Evolutionary conservation across 192 early-diverging fungal genomes (phyloP).

Genomic region (Gaertneriomyces sp.): DNA sequence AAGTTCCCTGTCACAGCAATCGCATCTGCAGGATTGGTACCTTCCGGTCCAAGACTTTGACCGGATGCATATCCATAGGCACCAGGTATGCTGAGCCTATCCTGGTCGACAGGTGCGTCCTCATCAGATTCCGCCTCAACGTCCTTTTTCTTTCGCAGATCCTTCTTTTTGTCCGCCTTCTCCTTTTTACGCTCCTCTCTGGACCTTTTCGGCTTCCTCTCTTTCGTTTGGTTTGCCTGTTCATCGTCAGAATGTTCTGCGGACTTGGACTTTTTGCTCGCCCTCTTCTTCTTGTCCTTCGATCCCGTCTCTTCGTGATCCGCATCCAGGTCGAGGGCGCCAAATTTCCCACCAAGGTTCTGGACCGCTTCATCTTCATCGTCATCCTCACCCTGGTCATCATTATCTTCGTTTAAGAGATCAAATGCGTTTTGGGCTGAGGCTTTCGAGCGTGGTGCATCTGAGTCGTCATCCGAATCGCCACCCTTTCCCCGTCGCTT

Average conservation of each 20-base stretch:
- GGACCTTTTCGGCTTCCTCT: slow-evolving; percentile 20
- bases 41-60: slow-evolving; percentile 25
- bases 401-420: slow-evolving; percentile 16
- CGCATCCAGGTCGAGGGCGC: slow-evolving; percentile 3
- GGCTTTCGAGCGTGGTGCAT: slow-evolving; percentile 4
- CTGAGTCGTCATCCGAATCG: neutral
- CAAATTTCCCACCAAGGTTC: neutral
- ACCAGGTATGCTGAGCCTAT: slow-evolving; percentile 12
- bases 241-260: slow-evolving; percentile 4
- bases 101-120: slow-evolving; percentile 4
- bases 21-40: slow-evolving; percentile 29
- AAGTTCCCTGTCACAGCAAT: slow-evolving; percentile 30
- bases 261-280: neutral
- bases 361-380: neutral
- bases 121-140: slow-evolving; percentile 8
- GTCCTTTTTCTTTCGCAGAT: slow-evolving; percentile 1
- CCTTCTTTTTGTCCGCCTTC: slow-evolving; percentile 22
- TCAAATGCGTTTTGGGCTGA: slow-evolving; percentile 16
- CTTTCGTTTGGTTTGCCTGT: slow-evolving; percentile 10
- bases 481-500: slow-evolving; percentile 9
- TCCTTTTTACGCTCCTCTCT: slow-evolving; percentile 33
- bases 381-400: slow-evolving; percentile 14
- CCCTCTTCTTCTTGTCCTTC: slow-evolving; percentile 9
- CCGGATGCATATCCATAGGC: slow-evolving; percentile 30
- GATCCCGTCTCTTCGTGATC: neutral